Percentiles rank a stretch among this genome's conserved stretches.
Conservation (phyloP, 176 grass and related monocot species). For the Hyparrhenia diplandra region DNA sequence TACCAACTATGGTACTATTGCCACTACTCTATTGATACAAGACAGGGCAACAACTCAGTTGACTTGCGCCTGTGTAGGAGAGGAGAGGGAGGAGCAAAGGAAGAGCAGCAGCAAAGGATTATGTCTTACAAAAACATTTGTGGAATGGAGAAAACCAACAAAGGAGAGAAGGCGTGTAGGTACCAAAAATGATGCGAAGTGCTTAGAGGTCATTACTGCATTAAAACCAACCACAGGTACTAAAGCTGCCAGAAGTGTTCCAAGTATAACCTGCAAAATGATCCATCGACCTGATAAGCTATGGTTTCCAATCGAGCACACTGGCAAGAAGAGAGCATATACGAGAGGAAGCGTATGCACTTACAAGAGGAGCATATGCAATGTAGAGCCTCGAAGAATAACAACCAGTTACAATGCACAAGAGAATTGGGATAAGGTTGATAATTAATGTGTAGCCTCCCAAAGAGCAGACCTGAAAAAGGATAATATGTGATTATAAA, state of each 20-base stretch:
- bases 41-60: no score
- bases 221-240: constrained; percentile 99
- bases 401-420: constrained; percentile 95
- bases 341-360: constrained; percentile 16
- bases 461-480: constrained; percentile 92
- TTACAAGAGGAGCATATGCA: constrained; percentile 97
- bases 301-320: background rate
- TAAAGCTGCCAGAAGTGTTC: constrained; percentile 90
- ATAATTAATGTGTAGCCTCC: no score
- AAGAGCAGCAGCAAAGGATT: no score
- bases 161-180: no score
- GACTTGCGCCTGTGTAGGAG: no score
- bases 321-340: background rate
- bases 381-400: constrained; percentile 94
- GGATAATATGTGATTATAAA: constrained; percentile 24
- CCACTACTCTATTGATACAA: no score
- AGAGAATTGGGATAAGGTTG: constrained; percentile 92
- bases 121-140: no score
- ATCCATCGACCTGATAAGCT: background rate
- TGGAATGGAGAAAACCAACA: no score
- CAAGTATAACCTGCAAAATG: constrained; percentile 75
- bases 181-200: constrained; percentile 95
- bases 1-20: no score
- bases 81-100: no score
- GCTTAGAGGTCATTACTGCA: constrained; percentile 98